These are phyloP conservation scores for Xerocomellus intermedius DNA, from an alignment of 768 basidiomycete species.

Conservation along the genomic window DNA sequence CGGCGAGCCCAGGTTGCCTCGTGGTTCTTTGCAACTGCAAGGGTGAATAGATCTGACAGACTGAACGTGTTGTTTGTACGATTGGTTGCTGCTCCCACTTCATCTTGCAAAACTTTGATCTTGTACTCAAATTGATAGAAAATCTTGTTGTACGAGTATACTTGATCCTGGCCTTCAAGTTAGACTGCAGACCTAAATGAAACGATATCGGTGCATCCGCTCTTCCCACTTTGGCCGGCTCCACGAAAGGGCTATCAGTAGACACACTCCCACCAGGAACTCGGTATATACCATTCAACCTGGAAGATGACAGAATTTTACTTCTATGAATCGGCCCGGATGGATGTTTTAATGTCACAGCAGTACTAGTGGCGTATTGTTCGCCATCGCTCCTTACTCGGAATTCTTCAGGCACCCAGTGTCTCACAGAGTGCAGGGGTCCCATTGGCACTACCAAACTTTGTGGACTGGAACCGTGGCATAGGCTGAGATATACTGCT, in stretches of 20 bases:
- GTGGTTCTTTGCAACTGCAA: constrained; percentile 54
- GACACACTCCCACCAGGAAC: background rate
- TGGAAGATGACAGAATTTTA: no score
- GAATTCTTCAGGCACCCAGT: background rate
- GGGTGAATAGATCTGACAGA: constrained; percentile 11
- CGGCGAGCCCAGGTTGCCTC: constrained; percentile 72
- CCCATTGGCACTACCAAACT: no score
- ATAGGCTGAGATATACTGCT: no score
- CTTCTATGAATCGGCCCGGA: no score
- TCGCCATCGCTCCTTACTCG: background rate
- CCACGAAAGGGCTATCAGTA: background rate
- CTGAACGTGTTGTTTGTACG: constrained; percentile 9
- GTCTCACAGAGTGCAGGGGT: background rate
- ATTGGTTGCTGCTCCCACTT: background rate
- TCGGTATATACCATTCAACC: no score
- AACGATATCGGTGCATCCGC: no score
- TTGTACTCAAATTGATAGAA: background rate
- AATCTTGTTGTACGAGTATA: constrained; percentile 3
- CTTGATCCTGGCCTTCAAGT: background rate
- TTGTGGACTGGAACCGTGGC: no score
- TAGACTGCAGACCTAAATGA: background rate
- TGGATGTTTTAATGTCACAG: no score
- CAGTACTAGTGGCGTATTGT: no score
- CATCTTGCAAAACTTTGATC: background rate
- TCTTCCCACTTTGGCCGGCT: background rate